Evolutionary conservation across 257 asterid species (phyloP), one percentile per base, ranked within the genome.

Genomic region (Solanum verrucosum): DNA sequence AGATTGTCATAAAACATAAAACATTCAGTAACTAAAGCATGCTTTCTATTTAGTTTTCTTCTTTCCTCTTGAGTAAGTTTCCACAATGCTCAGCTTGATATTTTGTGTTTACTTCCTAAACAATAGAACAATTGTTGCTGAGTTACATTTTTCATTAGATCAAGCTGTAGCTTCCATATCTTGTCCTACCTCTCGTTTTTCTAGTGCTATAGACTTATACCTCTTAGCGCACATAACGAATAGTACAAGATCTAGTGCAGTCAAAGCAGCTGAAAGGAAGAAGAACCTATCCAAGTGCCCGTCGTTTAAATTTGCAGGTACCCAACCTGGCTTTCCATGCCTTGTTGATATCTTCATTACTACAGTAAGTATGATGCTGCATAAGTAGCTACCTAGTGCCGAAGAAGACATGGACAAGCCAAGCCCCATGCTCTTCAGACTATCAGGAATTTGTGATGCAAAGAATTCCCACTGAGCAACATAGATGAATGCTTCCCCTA

Each of bases 401-500:
- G 98, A 93, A 7, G 98, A 95, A 5, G 97, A 93, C 98, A 96
- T 96, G 3, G 97, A 94, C 65, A 96, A 88, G 8, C 95, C 98
- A 9, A 95, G 93, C 27, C 98, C 98, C 70, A 96, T 88, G 91
- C 96, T 93, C 90, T 95, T 95, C 89, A 94, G 87, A 27, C 96
- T 93, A 16, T 93, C 97, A 0, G 98, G 98, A 46, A 91, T 94
- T 87, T 95, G 95, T 13, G 95, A 89, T 0, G 95, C 90, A 8
- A 95, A 94, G 88, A 95, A 95, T 27, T 95, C 98, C 98, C 98
- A 95, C 73, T 94, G 96, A 0, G 98, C 97, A 0, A 95, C 97
- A 2, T 93, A 93, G 72, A 95, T 90, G 89, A 95, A 94, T 23
- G 98, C 98, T 84, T 95, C 98, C 1, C 98, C 94, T 37, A 95